Evolutionary conservation across 306 rosid species (phyloP).

Genomic region (Citrullus colocynthis): DNA sequence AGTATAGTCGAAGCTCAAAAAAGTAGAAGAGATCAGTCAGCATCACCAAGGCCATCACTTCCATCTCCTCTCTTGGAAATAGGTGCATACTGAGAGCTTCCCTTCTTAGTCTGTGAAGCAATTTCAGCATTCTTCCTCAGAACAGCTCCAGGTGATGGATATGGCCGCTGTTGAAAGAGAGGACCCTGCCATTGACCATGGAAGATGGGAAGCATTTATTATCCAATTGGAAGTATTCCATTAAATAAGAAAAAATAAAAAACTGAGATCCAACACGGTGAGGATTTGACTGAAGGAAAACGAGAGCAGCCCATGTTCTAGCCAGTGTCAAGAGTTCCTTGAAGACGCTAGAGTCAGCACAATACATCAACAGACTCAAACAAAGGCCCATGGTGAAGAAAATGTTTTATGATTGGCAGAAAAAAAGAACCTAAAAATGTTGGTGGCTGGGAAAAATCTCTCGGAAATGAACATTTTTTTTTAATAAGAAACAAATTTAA

Average conservation of each 20-base stretch:
- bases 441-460: not conserved
- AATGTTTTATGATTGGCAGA: not conserved
- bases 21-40: constrained; percentile 41
- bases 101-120: constrained; percentile 70
- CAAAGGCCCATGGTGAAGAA: not conserved
- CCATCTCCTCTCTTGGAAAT: constrained; percentile 95
- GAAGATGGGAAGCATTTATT: not conserved
- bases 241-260: not conserved
- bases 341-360: not conserved
- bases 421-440: not conserved
- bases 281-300: not conserved
- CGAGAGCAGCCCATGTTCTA: not conserved
- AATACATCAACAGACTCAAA: not conserved
- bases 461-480: not conserved
- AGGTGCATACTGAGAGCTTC: constrained; percentile 45
- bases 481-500: too few species aligned
- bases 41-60: constrained; percentile 97
- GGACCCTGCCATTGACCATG: constrained; percentile 66
- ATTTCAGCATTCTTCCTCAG: constrained; percentile 84
- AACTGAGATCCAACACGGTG: not conserved
- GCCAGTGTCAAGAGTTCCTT: not conserved
- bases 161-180: constrained; percentile 96
- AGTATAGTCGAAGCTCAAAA: not conserved
- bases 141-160: constrained; percentile 98
- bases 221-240: not conserved